Conservation (phyloP, 805 yeast species). For the Spathaspora boniae region DNA sequence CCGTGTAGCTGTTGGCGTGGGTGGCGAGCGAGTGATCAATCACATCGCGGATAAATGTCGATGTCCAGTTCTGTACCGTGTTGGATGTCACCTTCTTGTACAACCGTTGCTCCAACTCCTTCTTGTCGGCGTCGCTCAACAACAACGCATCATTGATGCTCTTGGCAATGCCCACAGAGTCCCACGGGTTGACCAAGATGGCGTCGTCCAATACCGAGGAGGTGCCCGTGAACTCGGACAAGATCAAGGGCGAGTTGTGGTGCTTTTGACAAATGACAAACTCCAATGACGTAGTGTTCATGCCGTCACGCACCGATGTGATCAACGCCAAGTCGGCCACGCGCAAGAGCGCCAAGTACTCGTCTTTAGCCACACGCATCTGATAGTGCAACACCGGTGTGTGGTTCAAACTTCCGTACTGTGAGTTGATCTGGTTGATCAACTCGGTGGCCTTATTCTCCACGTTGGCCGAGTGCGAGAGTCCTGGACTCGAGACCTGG, state of each 20-base stretch:
- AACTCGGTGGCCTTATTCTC: conserved; percentile 83
- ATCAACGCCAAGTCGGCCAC: conserved; percentile 88
- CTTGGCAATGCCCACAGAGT: conserved; percentile 86
- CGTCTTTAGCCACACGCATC: conserved; percentile 82
- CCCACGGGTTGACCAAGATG: conserved; percentile 93
- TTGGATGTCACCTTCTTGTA: conserved; percentile 62
- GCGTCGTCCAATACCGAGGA: conserved; percentile 69
- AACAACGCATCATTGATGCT: conserved; percentile 67
- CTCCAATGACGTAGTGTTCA: conserved; percentile 93
- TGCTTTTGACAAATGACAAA: conserved; percentile 83
- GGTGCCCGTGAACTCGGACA: conserved; percentile 93
- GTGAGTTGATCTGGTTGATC: conserved; percentile 77
- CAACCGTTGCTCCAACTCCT: conserved; percentile 47
- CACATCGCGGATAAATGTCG: conserved; percentile 52
- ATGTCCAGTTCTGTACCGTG: conserved; percentile 81
- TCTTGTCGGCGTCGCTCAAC: conserved; percentile 48
- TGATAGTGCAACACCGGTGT: conserved; percentile 93
- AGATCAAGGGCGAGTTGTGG: conserved; percentile 69
- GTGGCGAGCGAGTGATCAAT: conserved; percentile 36
- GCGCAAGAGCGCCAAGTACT: conserved; percentile 81
- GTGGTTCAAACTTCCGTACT: conserved; percentile 75
- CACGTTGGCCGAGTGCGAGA: conserved; percentile 54
- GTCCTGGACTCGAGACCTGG: conserved; percentile 86
- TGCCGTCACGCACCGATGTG: conserved; percentile 91
- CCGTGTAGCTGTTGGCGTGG: conserved; percentile 50